Conservation (phyloP, 257 asterid species). For the Verbena officinalis region DNA sequence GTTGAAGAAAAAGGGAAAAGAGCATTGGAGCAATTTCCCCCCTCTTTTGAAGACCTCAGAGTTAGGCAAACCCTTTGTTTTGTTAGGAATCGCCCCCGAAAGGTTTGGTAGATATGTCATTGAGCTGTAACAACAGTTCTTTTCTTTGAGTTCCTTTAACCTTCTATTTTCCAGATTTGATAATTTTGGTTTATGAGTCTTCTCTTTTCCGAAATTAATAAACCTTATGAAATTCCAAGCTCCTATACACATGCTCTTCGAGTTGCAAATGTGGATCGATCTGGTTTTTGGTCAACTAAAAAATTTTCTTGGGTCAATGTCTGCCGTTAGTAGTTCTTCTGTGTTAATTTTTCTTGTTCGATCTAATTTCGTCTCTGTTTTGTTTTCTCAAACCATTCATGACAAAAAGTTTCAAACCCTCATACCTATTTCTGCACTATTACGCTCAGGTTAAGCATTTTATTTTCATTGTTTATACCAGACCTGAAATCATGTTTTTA, state of each 20-base stretch:
- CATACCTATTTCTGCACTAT: neutral
- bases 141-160: constrained; percentile 3
- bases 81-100: constrained; percentile 11
- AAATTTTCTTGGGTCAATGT: neutral
- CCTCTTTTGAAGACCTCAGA: neutral
- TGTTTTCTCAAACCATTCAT: neutral
- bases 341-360: too few species aligned
- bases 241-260: neutral
- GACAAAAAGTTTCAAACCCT: neutral
- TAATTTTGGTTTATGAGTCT: neutral
- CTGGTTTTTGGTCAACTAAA: constrained; percentile 9
- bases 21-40: constrained; percentile 4
- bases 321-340: neutral
- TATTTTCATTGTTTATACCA: too few species aligned
- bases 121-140: constrained; percentile 9
- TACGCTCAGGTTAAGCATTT: neutral
- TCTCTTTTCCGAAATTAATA: neutral
- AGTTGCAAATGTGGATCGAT: constrained; percentile 11
- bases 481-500: neutral
- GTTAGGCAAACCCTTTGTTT: neutral
- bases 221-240: constrained; percentile 9
- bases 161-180: constrained; percentile 22
- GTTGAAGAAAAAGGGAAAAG: constrained; percentile 6
- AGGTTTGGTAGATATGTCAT: neutral
- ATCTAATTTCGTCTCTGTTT: neutral